A percentile compares a stretch with the other conserved stretches of the same genome.
Evolutionary conservation across 345 rosid genomes (phyloP).

Genomic region (Eucalyptus regnans): DNA sequence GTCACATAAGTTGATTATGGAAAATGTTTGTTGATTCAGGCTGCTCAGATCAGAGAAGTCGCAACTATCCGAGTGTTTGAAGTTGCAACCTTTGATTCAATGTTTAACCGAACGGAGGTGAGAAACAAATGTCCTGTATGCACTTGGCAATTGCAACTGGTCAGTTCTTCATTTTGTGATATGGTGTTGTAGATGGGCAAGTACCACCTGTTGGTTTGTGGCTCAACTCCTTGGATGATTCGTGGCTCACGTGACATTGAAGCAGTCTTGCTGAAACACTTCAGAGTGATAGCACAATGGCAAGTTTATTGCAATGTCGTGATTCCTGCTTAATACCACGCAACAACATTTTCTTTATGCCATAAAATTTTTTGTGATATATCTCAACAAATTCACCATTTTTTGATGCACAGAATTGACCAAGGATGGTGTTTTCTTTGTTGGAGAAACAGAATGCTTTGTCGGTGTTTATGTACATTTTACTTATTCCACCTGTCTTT

Average conservation of each 20-base stretch:
- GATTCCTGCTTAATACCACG: not conserved
- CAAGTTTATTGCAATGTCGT: slow-evolving; percentile 3
- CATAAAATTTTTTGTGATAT: not conserved
- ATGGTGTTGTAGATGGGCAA: slow-evolving; percentile 55
- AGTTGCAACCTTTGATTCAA: slow-evolving; percentile 94
- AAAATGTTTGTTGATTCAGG: slow-evolving; percentile 20
- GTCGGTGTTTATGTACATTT: slow-evolving; percentile 10
- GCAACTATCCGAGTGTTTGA: slow-evolving; percentile 88
- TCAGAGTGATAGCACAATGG: slow-evolving; percentile 90
- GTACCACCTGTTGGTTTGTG: slow-evolving; percentile 92
- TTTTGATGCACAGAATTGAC: slow-evolving; percentile 58
- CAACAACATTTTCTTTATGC: not conserved
- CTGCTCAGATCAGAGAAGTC: slow-evolving; percentile 74
- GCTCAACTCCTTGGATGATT: slow-evolving; percentile 97
- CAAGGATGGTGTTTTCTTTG: slow-evolving; percentile 91
- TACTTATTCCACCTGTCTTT: not conserved
- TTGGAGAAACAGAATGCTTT: slow-evolving; percentile 98
- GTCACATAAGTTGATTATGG: not conserved
- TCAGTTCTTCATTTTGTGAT: not conserved
- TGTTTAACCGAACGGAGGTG: slow-evolving; percentile 84
- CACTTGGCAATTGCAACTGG: not conserved
- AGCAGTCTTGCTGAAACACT: slow-evolving; percentile 67
- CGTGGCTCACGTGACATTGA: slow-evolving; percentile 86
- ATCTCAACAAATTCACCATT: not conserved
- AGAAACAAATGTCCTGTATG: not conserved